phyloP scores from a whole-genome alignment of 2,329 filamentous ascomycete species.

The Calcarisporium arbuscula region DNA sequence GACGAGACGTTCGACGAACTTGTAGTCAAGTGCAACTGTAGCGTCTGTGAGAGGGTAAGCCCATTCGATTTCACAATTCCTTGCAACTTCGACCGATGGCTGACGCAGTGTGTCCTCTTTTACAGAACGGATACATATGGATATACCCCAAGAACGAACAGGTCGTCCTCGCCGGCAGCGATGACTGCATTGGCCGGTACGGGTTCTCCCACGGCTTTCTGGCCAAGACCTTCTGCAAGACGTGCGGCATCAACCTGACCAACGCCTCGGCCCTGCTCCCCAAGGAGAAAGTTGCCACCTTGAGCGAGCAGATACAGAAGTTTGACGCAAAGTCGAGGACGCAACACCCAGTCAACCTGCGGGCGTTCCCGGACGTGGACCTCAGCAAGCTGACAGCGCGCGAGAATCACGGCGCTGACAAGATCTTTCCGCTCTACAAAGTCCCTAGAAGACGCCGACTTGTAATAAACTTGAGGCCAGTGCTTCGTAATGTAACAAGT shows the following conservation, averaged over 20 bases:
- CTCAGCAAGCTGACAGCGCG: conserved; percentile 16
- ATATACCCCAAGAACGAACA: conserved; percentile 33
- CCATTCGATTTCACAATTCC: not conserved
- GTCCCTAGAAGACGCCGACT: no score
- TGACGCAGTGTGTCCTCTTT: not conserved
- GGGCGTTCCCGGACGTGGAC: conserved; percentile 31
- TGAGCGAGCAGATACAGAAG: conserved; percentile 19
- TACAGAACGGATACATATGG: conserved; percentile 38
- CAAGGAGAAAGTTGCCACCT: conserved; percentile 26
- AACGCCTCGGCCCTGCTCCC: conserved; percentile 22
- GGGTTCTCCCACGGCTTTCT: conserved; percentile 23
- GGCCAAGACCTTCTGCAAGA: conserved; percentile 40
- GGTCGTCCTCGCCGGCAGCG: conserved; percentile 30
- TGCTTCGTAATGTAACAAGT: no score
- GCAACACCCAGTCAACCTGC: conserved; percentile 29
- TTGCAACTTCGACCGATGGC: no score
- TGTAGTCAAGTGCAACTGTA: conserved; percentile 43
- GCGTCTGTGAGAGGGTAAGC: conserved; percentile 36
- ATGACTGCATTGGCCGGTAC: conserved; percentile 32
- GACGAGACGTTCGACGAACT: conserved; percentile 26
- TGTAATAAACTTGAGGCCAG: no score
- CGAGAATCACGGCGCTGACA: conserved; percentile 18
- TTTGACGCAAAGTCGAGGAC: conserved; percentile 12
- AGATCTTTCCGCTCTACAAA: conserved; percentile 25
- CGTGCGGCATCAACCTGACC: conserved; percentile 36